These are phyloP conservation scores for Phallus indusiatus DNA, from an alignment of 768 basidiomycete genomes.

Conservation along the genomic window DNA sequence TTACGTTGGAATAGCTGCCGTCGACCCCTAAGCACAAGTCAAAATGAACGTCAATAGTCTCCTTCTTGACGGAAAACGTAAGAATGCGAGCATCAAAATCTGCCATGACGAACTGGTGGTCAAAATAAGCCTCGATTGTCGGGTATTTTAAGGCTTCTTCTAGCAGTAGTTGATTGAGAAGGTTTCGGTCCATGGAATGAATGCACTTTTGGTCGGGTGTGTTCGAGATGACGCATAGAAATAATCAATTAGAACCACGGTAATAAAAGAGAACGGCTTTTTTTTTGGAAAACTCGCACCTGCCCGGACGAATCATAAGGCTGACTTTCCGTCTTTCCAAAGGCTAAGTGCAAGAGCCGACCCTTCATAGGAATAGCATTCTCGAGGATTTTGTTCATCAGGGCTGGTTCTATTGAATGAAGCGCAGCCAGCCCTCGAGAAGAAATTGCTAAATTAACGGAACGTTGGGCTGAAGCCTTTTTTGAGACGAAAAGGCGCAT, in stretches of 20 bases:
- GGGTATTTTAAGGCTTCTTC: constrained; percentile 55
- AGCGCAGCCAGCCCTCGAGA: constrained; percentile 87
- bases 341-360: constrained; percentile 82
- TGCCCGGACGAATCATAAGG: constrained; percentile 82
- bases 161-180: constrained; percentile 81
- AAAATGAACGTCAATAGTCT: constrained; percentile 42
- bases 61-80: constrained; percentile 35
- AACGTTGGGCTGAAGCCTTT: constrained; percentile 61
- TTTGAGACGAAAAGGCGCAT: constrained; percentile 64
- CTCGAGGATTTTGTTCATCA: constrained; percentile 61
- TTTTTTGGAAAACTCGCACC: constrained; percentile 37
- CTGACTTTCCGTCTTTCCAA: constrained; percentile 73
- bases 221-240: constrained; percentile 15
- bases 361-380: constrained; percentile 90
- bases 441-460: constrained; percentile 95
- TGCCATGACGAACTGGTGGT: constrained; percentile 66
- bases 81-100: constrained; percentile 65
- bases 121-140: constrained; percentile 65
- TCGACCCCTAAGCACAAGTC: constrained; percentile 88
- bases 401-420: constrained; percentile 62
- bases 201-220: constrained; percentile 53
- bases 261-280: background rate
- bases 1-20: constrained; percentile 85
- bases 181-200: constrained; percentile 83
- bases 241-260: constrained; percentile 11